Base-by-base conservation (phyloP, 768 basidiomycete genomes). In the Porpolomopsis calyptriformis region DNA sequence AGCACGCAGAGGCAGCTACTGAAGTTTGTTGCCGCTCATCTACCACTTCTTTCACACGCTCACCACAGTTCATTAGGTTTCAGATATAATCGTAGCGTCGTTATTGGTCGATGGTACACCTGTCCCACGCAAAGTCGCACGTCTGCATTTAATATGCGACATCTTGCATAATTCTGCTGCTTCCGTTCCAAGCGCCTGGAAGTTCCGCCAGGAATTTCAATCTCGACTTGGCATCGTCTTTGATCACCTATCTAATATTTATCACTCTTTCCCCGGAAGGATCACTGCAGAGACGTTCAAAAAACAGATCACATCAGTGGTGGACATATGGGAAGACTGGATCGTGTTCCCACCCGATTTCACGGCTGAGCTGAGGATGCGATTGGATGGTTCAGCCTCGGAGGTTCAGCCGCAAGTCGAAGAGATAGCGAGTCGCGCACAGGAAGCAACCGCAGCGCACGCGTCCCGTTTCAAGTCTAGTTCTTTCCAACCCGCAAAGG, bases 261-360 rank as follows among this genome's bases (percentile, higher is more conserved):
- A 96, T 59, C 85, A 91, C 51, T 92, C 92, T 6, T 97, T 98
- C 60, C 90, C 92, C 2, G 94, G 94, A 2, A 74, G 90, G 41
- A 92, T 99, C 60, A 94, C 92, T 2, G 94, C 94, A 10, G 93
- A 98, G 53, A 82, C 85, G 1, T 99, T 98, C 73, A 93, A 86
- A 67, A 84, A 83, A 53, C 90, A 97, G 62, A 89, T 98, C 49
- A 80, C 78, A 4, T 68, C 80, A 6, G 80, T 98, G 14, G 74
- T 98, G 4, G 93, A 97, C 56, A 83, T 97, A 24, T 97, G 96
- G 92, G 96, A 97, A 58, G 85, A 96, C 60, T 94, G 93, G 92
- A 93, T 98, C 48, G 87, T 97, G 25, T 98, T 98, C 59, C 73
- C 88, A 43, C 85, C 84, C 2, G 87, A 93, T 45, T 87, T 85